Conservation (phyloP, 495 filamentous ascomycete species). For the Daldinia concentrica region DNA sequence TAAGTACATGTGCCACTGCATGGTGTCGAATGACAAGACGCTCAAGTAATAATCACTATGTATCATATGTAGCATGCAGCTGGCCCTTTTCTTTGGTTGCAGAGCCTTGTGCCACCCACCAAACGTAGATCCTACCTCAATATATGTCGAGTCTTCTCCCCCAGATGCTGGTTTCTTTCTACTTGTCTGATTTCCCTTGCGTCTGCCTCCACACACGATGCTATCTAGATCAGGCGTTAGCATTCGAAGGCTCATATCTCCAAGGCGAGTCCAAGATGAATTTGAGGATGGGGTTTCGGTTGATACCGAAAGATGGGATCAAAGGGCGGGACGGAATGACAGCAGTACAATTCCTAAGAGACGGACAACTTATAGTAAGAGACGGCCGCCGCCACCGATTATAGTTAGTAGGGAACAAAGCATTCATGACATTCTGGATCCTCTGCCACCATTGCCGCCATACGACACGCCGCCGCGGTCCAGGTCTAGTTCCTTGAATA, state of each 20-base stretch:
- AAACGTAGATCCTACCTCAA: constrained; percentile 37
- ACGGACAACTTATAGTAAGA: constrained; percentile 43
- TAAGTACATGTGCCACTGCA: constrained; percentile 19
- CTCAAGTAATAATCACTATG: constrained; percentile 29
- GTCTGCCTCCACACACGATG: constrained; percentile 48
- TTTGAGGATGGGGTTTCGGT: constrained; percentile 47
- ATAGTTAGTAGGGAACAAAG: constrained; percentile 54
- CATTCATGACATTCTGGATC: constrained; percentile 50
- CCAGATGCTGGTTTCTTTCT: constrained; percentile 27
- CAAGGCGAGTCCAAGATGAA: constrained; percentile 47
- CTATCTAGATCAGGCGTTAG: constrained; percentile 54
- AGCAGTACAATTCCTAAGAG: constrained; percentile 36
- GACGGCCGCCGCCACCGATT: constrained; percentile 42
- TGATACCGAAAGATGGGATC: constrained; percentile 44
- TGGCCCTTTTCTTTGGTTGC: constrained; percentile 37
- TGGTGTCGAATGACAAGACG: constrained; percentile 32
- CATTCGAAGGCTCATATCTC: constrained; percentile 57
- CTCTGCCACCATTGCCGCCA: constrained; percentile 53
- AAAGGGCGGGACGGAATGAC: constrained; percentile 41
- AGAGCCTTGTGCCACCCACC: constrained; percentile 45
- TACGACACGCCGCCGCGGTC: constrained; percentile 54
- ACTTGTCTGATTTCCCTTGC: constrained; percentile 40
- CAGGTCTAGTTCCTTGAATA: constrained; percentile 60
- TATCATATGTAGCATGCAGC: constrained; percentile 33
- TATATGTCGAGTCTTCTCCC: constrained; percentile 49